A percentile compares a stretch with the other conserved stretches of the same genome.
Evolutionary conservation across 1,284 basidiomycete species (phyloP).

Genomic region (Marasmius fiardii): DNA sequence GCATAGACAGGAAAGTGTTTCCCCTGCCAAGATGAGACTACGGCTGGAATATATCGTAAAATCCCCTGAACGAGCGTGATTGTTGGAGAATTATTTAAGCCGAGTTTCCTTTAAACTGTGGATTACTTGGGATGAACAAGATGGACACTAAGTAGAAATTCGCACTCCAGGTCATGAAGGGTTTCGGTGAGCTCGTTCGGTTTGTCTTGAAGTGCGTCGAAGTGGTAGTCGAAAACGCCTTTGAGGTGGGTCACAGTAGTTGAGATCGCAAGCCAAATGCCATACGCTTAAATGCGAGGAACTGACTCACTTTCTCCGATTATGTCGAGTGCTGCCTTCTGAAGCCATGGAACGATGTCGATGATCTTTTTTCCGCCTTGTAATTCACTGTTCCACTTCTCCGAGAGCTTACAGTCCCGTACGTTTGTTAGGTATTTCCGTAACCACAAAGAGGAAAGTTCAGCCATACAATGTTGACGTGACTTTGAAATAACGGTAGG

Average conservation of each 20-base stretch:
- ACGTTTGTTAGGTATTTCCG: no score
- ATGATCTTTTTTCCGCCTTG: not conserved
- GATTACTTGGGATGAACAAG: no score
- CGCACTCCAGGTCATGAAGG: not conserved
- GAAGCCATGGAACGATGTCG: conserved; percentile 1
- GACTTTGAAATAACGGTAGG: not conserved
- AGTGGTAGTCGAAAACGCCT: conserved; percentile 4
- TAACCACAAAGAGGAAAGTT: no score
- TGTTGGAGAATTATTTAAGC: not conserved
- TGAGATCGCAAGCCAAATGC: not conserved
- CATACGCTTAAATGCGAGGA: no score
- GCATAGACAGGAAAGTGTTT: not conserved
- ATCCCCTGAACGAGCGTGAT: not conserved
- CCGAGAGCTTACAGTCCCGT: not conserved
- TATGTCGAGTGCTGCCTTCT: not conserved
- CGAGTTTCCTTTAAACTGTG: not conserved
- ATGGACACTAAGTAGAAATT: not conserved
- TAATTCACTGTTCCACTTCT: not conserved
- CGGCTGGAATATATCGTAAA: not conserved
- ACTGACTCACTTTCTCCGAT: conserved; percentile 2
- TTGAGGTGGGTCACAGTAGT: no score
- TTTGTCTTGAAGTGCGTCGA: conserved; percentile 3
- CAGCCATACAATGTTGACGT: not conserved
- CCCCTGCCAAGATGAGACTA: not conserved
- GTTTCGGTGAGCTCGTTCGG: not conserved